Evolutionary conservation across 371 early-diverging fungal genomes (phyloP).

Genomic region (Funneliformis caledonium): DNA sequence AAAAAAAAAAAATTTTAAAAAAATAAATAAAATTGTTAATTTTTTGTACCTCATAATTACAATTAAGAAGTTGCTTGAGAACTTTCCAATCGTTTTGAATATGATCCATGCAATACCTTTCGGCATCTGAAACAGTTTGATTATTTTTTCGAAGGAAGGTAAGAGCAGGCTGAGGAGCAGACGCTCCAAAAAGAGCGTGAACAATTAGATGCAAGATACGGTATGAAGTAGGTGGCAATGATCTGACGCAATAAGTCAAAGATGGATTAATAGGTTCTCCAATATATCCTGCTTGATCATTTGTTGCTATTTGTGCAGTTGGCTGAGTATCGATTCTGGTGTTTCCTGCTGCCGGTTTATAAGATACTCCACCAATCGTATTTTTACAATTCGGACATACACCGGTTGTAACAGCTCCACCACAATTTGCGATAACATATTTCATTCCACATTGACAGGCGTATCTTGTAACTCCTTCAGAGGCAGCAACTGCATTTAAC

Average conservation of each 20-base stretch:
- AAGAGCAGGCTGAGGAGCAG: neutral
- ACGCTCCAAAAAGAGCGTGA: slow-evolving; percentile 34
- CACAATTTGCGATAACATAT: slow-evolving; percentile 39
- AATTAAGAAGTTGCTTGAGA: slow-evolving; percentile 27
- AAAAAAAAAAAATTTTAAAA: slow-evolving; percentile 13
- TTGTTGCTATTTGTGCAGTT: neutral
- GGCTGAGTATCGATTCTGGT: neutral
- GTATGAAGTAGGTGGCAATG: slow-evolving; percentile 36
- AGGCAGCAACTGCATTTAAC: neutral
- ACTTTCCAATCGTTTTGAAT: slow-evolving; percentile 39
- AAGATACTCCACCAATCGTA: neutral
- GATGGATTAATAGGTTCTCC: neutral
- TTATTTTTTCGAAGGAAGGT: neutral
- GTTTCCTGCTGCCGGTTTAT: neutral
- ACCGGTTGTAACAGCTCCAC: neutral
- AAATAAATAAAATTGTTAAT: neutral
- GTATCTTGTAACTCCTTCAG: slow-evolving; percentile 20
- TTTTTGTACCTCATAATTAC: slow-evolving; percentile 16
- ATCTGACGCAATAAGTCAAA: slow-evolving; percentile 8
- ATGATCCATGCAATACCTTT: slow-evolving; percentile 31
- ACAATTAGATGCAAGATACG: slow-evolving; percentile 41
- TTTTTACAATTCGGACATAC: slow-evolving; percentile 35
- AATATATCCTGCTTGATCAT: slow-evolving; percentile 27
- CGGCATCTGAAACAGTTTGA: neutral
- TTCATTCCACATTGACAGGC: slow-evolving; percentile 34